Evolutionary conservation across 192 early-diverging fungal genomes (phyloP).

Genomic region (Coemansia sp.): DNA sequence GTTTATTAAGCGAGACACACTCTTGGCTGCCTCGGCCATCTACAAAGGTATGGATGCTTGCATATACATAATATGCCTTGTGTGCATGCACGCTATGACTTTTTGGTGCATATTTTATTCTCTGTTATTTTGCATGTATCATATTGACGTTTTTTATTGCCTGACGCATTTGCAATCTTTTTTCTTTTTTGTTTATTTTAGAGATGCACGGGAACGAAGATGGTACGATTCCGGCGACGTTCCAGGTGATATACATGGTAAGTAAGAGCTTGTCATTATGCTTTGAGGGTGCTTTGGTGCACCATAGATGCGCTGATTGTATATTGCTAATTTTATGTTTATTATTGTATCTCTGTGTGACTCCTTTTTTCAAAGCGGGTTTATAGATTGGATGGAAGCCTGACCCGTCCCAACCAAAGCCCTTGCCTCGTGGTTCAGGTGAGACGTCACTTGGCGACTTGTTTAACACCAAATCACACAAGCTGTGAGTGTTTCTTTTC

Average conservation of each 20-base stretch:
- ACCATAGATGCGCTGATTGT: neutral
- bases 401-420: slow-evolving; percentile 75
- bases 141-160: no score
- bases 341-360: slow-evolving; percentile 8
- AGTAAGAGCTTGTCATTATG: no score
- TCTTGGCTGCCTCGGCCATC: slow-evolving; percentile 78
- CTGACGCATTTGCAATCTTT: no score
- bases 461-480: slow-evolving; percentile 33
- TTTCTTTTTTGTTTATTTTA: slow-evolving; percentile 19
- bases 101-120: slow-evolving; percentile 3
- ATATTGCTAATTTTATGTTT: slow-evolving; percentile 7
- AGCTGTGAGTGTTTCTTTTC: slow-evolving; percentile 16
- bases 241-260: slow-evolving; percentile 73
- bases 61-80: neutral
- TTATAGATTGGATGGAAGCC: slow-evolving; percentile 92
- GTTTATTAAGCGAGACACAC: slow-evolving; percentile 75
- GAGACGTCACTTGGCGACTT: slow-evolving; percentile 73
- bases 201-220: slow-evolving; percentile 86
- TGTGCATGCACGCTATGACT: neutral
- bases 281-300: neutral
- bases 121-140: slow-evolving; percentile 5
- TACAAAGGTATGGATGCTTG: slow-evolving; percentile 67
- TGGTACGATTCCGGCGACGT: slow-evolving; percentile 89
- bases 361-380: neutral
- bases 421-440: slow-evolving; percentile 75